A percentile compares a stretch with the other conserved stretches of the same genome.
phyloP scores from a whole-genome alignment of 345 rosid species.

The Sisymbrium altissimum region DNA sequence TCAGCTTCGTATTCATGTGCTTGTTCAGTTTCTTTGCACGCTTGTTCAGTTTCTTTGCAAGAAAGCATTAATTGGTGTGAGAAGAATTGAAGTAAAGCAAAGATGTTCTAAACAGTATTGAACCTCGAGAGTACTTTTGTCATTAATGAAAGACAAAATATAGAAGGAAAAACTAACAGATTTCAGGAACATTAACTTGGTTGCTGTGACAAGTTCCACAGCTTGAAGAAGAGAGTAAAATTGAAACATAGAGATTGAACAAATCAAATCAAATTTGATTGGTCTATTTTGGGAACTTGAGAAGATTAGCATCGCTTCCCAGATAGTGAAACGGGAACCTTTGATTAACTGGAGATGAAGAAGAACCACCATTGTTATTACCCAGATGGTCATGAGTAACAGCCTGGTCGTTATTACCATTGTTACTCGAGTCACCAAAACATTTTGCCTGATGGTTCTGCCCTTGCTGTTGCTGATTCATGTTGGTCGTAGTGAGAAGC shows the following conservation, averaged over 20 bases:
- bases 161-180: not conserved
- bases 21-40: too few species aligned
- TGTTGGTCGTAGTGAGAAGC: slow-evolving; percentile 55
- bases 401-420: slow-evolving; percentile 14
- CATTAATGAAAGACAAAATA: not conserved
- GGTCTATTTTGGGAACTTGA: slow-evolving; percentile 55
- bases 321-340: slow-evolving; percentile 67
- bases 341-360: slow-evolving; percentile 35
- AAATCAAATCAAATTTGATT: not conserved
- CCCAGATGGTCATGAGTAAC: slow-evolving; percentile 28
- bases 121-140: too few species aligned
- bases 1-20: too few species aligned
- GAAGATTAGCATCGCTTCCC: slow-evolving; percentile 48
- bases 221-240: slow-evolving; percentile 17
- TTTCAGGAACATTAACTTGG: slow-evolving; percentile 3
- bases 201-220: slow-evolving; percentile 26
- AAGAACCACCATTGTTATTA: slow-evolving; percentile 34
- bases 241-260: not conserved
- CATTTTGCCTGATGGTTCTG: slow-evolving; percentile 31
- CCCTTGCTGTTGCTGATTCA: slow-evolving; percentile 36
- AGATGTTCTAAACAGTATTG: too few species aligned
- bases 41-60: too few species aligned
- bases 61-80: too few species aligned
- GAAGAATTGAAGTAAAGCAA: too few species aligned
- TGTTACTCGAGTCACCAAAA: slow-evolving; percentile 22